A percentile compares a stretch with the other conserved stretches of the same genome.
These are phyloP conservation scores for Leishmania braziliensis DNA, from an alignment of 208 protist species.

Conservation along the genomic window DNA sequence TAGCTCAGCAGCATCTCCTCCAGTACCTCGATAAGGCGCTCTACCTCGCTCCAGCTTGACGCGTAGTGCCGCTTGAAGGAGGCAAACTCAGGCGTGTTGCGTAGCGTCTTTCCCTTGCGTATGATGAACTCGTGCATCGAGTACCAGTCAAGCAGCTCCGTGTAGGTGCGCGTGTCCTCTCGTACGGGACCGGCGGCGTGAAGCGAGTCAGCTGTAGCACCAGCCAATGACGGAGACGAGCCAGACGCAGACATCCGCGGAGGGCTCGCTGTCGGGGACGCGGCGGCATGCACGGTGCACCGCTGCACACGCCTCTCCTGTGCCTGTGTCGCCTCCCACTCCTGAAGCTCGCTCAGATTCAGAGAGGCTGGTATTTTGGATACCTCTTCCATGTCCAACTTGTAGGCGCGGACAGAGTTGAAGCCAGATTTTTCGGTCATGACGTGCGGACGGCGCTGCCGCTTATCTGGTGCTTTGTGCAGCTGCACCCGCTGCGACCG, in stretches of 20 bases:
- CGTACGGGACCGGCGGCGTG: slow-evolving; percentile 10
- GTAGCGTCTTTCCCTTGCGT: slow-evolving; percentile 85
- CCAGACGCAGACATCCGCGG: not conserved
- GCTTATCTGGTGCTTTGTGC: slow-evolving; percentile 21
- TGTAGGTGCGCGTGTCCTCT: slow-evolving; percentile 88
- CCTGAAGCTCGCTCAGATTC: slow-evolving; percentile 70
- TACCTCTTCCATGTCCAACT: slow-evolving; percentile 79
- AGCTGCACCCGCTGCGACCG: slow-evolving; percentile 42
- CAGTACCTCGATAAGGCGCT: slow-evolving; percentile 71
- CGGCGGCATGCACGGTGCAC: slow-evolving; percentile 1
- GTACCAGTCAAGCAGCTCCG: slow-evolving; percentile 92
- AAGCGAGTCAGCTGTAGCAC: not conserved
- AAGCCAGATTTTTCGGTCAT: slow-evolving; percentile 78
- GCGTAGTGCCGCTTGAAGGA: slow-evolving; percentile 89
- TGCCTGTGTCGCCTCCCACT: slow-evolving; percentile 70
- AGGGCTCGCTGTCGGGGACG: slow-evolving; percentile 6
- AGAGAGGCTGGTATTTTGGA: slow-evolving; percentile 71
- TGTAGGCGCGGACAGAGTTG: slow-evolving; percentile 54
- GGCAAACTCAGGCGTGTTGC: slow-evolving; percentile 91
- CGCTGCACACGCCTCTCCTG: slow-evolving; percentile 16
- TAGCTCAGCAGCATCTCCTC: slow-evolving; percentile 82
- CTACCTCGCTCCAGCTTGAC: slow-evolving; percentile 84
- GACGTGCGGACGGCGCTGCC: slow-evolving; percentile 26
- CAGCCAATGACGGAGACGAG: not conserved
- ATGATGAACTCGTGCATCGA: slow-evolving; percentile 96